Base-by-base conservation (phyloP, 305 asterid species). In the Fraxinus xanthoxyloides region DNA sequence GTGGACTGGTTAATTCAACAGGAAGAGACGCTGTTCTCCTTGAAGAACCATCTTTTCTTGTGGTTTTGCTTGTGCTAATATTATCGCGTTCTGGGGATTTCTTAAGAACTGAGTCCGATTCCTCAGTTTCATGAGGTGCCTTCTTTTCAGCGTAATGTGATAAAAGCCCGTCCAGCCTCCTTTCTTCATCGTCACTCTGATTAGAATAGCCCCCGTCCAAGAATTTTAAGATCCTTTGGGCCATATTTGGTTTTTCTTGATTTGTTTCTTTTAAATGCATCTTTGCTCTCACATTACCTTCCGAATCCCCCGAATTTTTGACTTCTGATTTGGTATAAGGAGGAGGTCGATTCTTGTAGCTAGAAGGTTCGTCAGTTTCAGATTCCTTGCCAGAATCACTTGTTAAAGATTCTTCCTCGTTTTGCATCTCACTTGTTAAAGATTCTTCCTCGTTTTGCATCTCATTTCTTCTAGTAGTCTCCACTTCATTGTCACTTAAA, bases 11-110 rank as follows among this genome's bases (percentile, higher is more conserved):
- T 10, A 70, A 15, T 24, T 87, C 97, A 31, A 21, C 72, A 24
- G 91, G 96, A 61, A 95, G 89, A 70, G 98, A 95, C 23, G 84
- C 67, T 0, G 84, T 13, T 79, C 97, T 87, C 19, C 73, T 75
- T 1, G 90, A 88, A 32, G 43, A 72, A 80, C 69, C 86, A 7
- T 86, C 91, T 82, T 76, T 34, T 77, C 75, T 86, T 5, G 77
- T 43, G 19, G 78, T 88, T 69, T 78, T 46, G 82, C 84, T 73
- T 9, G 80, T 65, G 23, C 73, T 85, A 19, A 26, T 48, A 48
- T 34, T 46, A 59, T 73, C 46, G 65, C 77, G 72, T 48, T 77
- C 40, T 78, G 80, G 77, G 80, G 91, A 70, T 1, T 75, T 36
- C 78, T 81, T 51, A 15, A 65, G 36, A 6, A 34, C 82, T 54